Evolutionary conservation across 169 alveolate species (phyloP).

Genomic region (Plasmodium gallinaceum): DNA sequence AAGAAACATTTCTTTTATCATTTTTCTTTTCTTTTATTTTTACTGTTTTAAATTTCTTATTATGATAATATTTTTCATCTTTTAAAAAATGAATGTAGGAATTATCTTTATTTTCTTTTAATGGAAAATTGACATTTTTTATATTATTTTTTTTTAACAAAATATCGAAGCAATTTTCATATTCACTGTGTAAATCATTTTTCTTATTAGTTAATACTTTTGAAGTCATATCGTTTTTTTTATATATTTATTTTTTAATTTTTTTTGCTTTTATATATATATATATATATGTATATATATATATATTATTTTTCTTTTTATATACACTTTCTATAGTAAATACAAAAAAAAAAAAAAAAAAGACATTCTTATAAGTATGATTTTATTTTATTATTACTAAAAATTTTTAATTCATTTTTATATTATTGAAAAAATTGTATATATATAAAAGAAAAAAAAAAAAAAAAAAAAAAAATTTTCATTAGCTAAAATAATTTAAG

Average conservation of each 20-base stretch:
- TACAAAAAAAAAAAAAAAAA: no score
- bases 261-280: neutral
- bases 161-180: constrained; percentile 17
- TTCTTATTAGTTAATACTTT: neutral
- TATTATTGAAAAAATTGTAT: no score
- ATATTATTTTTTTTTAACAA: constrained; percentile 27
- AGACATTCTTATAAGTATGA: no score
- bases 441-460: no score
- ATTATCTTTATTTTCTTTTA: neutral
- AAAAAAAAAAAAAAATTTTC: no score
- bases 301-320: neutral
- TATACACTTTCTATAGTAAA: no score
- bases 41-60: neutral
- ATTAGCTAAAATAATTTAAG: no score
- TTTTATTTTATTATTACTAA: no score
- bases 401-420: no score
- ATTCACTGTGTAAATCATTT: constrained; percentile 2
- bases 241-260: neutral
- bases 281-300: neutral
- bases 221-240: neutral
- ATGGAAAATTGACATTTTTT: constrained; percentile 20
- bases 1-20: neutral
- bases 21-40: constrained; percentile 5
- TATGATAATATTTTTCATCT: neutral
- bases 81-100: constrained; percentile 4